Evolutionary conservation across 2,329 filamentous ascomycete genomes (phyloP), one percentile per base, ranked within the genome.

Genomic region (Lachnellula willkommii): DNA sequence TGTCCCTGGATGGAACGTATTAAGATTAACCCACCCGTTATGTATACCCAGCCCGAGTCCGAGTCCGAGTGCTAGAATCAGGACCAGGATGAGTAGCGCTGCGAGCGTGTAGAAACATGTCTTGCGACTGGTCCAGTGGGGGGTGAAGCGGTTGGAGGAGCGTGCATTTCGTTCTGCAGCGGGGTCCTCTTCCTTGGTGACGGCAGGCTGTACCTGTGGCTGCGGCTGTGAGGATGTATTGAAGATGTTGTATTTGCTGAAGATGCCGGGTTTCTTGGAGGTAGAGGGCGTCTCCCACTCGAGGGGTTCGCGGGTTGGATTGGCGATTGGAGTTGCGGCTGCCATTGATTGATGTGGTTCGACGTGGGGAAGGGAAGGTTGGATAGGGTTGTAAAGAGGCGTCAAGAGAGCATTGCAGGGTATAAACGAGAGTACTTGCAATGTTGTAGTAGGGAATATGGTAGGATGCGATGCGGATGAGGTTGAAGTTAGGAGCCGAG

Each of bases 21-120:
- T 53, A 17, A 61, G 53, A 59, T 55, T 56, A 47, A 63, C 58
- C 47, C 49, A 63, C 62, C 50, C 58, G 48, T 60, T 59, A 52
- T 61, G 58, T 12, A 32, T 9, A 42, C 45, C 53, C 24, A 59
- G 57, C 15, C 66, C 66, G 20, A 73, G 55, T 6, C 71, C 70
- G 37, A 69, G 67, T 12, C 67, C 66, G 32, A 73, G 57, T 5
- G 69, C 70, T 42, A 73, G 65, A 4, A 70, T 66, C 32, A 73
- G 54, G 2, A 59, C 62, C n/a, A 72, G 59, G 6, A 72, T 50
- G 24, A 67, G 37, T 2, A 66, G 14, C 15, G 54, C 56, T 5
- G 53, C 57, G 9, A 62, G n/a, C 15, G 55, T 57, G 37, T 47
- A 55, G 24, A 56, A 35, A 35, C 60, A n/a, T 15, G 20, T 52